Evolutionary conservation across 441 rosid genomes (phyloP), one percentile per base, ranked within the genome.

Genomic region (Gossypium lobatum): DNA sequence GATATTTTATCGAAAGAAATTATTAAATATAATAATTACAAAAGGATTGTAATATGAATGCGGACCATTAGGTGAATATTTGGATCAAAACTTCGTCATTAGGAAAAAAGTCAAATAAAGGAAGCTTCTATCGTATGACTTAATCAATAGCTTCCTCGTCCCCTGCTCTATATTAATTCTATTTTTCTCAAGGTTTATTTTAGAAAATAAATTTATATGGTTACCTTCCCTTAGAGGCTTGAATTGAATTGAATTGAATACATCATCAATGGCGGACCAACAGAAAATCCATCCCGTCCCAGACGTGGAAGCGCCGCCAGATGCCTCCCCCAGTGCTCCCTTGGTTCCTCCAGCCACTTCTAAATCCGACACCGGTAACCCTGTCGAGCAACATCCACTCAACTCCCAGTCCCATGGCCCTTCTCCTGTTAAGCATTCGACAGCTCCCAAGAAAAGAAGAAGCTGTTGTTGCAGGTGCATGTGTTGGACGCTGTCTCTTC

Each of bases 261-360:
- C 21, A 23, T 61, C 54, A 60, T 60, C 66, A 45, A 52, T 91
- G 97, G 87, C 93, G 50, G 91, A 87, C 58, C 91, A 80, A 1
- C 90, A 82, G 64, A 89, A 57, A 77, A 79, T 94, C 73, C 88
- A 92, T 72, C 98, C 98, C 0, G 73, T 83, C 5, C 80, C 28
- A 8, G 94, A 90, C 61, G 79, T 77, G 0, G 97, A 87, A 79
- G 83, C 90, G 2, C 79, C 85, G 0, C 82, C 28, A 3, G 80
- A 39, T 80, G 70, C 1, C 1, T 53, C 76, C 42, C 81, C 86
- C 14, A 83, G 88, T 0, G 92, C 70, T 48, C 95, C 95, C 0
- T 74, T 87, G 23, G 82, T 91, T 53, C 84, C 97, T 14, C 79
- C 28, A 5, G 82, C 80, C 66, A 16, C 90, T 8, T 70, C 84